phyloP scores from a whole-genome alignment of 305 asterid species.

The Fraxinus albicans region DNA sequence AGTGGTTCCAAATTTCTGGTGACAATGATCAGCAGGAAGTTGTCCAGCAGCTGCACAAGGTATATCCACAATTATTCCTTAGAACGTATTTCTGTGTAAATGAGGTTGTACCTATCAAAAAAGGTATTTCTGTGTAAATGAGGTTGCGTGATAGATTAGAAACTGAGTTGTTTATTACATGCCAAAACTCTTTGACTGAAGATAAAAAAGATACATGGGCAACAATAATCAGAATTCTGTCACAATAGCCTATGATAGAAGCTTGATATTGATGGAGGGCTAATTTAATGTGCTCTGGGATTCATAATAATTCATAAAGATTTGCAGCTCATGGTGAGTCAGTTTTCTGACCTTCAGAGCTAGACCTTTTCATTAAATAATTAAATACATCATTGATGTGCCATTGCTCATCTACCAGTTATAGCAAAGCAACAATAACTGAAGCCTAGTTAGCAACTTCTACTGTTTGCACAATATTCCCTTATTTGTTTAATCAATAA shows the following conservation, averaged over 20 bases:
- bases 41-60: conserved; percentile 99
- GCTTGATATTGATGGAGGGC: not conserved
- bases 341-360: not conserved
- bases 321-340: not conserved
- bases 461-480: not conserved
- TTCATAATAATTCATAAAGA: not conserved
- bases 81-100: conserved; percentile 1
- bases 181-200: not conserved
- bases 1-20: conserved; percentile 99
- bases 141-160: not conserved
- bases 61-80: conserved; percentile 15
- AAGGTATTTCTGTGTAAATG: not conserved
- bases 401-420: not conserved
- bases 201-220: not conserved
- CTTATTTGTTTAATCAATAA: not conserved
- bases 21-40: conserved; percentile 99
- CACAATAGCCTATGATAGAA: not conserved
- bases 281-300: not conserved
- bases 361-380: not conserved
- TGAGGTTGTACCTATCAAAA: not conserved
- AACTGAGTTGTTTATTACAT: not conserved
- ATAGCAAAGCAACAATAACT: conserved; percentile 1
- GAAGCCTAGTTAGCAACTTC: not conserved
- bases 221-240: not conserved
- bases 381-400: not conserved